Conservation (phyloP, 768 basidiomycete genomes). For the Gloeophyllum trabeum region DNA sequence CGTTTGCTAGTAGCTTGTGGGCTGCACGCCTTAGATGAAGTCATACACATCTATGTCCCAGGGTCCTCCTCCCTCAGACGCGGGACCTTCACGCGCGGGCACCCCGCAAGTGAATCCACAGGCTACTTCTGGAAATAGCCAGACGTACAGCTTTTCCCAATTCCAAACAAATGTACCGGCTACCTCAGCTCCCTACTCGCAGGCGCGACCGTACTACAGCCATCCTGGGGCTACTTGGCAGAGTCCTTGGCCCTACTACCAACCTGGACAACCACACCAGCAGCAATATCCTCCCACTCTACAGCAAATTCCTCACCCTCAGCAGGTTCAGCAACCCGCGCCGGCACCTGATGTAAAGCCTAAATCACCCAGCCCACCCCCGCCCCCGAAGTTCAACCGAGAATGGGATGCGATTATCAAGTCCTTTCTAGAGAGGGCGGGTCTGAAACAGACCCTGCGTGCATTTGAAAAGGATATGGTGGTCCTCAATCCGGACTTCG, state of each 20-base stretch:
- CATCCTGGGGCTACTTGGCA: conserved; percentile 11
- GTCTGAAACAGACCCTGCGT: conserved; percentile 13
- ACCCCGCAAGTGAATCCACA: too few species aligned
- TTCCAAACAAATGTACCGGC: too few species aligned
- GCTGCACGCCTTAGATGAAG: too few species aligned
- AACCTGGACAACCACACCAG: conserved; percentile 21
- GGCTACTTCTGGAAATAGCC: too few species aligned
- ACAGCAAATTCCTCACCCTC: not conserved
- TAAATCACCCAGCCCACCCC: conserved; percentile 5
- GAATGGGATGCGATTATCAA: conserved; percentile 12
- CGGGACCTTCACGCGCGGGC: conserved; percentile 25
- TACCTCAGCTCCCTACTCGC: too few species aligned
- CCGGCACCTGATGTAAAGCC: not conserved
- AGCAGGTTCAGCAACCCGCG: not conserved
- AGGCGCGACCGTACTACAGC: conserved; percentile 6
- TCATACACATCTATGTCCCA: conserved; percentile 23
- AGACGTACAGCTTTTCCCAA: too few species aligned
- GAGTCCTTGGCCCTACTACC: conserved; percentile 12
- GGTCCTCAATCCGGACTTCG: conserved; percentile 16
- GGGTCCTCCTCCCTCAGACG: conserved; percentile 23
- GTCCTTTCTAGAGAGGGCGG: conserved; percentile 10
- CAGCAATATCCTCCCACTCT: conserved; percentile 9
- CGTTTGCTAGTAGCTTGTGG: too few species aligned
- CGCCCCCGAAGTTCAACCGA: conserved; percentile 7
- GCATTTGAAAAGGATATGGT: conserved; percentile 17